phyloP scores from a whole-genome alignment of 2,329 filamentous ascomycete species.

The Parascedosporium putredinis region DNA sequence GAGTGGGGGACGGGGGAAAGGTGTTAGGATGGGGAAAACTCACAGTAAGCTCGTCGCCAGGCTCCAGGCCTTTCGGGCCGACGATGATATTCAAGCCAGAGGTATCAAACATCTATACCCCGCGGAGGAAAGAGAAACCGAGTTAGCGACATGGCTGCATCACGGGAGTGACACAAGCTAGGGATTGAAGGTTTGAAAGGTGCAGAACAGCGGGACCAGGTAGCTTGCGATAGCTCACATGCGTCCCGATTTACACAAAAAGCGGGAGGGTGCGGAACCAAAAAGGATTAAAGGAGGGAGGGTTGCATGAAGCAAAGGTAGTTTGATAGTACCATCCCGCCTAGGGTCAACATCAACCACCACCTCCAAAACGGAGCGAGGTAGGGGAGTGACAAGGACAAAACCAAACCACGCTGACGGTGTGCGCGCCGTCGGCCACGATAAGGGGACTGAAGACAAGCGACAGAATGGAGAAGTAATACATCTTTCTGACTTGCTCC shows the following conservation, averaged over 20 bases:
- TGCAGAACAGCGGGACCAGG: background rate
- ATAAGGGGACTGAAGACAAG: background rate
- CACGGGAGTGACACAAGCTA: background rate
- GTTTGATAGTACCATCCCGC: background rate
- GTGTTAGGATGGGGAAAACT: no score
- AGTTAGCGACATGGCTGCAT: background rate
- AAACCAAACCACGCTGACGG: no score
- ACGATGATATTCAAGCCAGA: conserved; percentile 46
- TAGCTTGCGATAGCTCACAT: background rate
- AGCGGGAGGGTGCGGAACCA: no score
- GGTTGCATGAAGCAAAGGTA: no score
- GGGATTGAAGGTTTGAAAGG: background rate
- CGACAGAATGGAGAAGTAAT: background rate
- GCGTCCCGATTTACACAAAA: no score
- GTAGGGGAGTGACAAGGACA: no score
- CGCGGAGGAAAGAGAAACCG: background rate
- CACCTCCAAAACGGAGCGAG: no score
- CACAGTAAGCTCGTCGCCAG: conserved; percentile 49
- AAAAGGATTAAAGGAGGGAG: no score
- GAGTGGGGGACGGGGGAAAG: no score
- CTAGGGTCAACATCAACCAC: no score
- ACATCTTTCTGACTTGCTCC: background rate
- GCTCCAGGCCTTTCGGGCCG: conserved; percentile 41
- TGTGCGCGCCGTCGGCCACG: no score
- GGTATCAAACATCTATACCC: conserved; percentile 57